These are phyloP conservation scores for Fusarium longipes DNA, from an alignment of 2,329 filamentous ascomycete species.

Conservation along the genomic window DNA sequence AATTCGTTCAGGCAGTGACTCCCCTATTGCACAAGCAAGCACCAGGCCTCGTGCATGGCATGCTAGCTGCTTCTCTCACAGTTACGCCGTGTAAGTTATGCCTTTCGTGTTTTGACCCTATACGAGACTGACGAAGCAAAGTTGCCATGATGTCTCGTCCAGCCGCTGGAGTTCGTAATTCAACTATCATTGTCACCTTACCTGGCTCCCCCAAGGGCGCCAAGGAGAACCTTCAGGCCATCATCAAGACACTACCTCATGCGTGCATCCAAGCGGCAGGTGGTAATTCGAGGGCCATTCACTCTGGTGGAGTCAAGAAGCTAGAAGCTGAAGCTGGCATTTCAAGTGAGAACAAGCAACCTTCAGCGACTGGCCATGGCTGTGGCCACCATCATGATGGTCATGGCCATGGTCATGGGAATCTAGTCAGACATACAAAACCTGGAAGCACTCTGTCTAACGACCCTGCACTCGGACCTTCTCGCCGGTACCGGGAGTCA, in stretches of 20 bases:
- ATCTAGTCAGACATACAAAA: conserved; percentile 78
- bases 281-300: conserved; percentile 80
- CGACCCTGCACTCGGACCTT: conserved; percentile 69
- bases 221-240: conserved; percentile 88
- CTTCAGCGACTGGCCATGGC: conserved; percentile 46
- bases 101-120: neutral
- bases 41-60: conserved; percentile 91
- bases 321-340: conserved; percentile 86
- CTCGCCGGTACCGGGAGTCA: conserved; percentile 81
- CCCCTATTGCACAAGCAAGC: conserved; percentile 86
- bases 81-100: conserved; percentile 86
- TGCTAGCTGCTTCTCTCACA: conserved; percentile 84
- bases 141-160: conserved; percentile 98
- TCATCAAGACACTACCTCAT: conserved; percentile 92
- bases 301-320: conserved; percentile 83
- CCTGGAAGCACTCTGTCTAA: conserved; percentile 70
- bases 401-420: conserved; percentile 67
- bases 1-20: conserved; percentile 69
- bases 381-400: conserved; percentile 64
- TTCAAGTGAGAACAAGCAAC: conserved; percentile 46
- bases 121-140: conserved; percentile 54
- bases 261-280: conserved; percentile 92
- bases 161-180: conserved; percentile 86
- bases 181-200: conserved; percentile 85
- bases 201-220: conserved; percentile 96